phyloP scores from a whole-genome alignment of 441 rosid species.

The Brassica hybrid region DNA sequence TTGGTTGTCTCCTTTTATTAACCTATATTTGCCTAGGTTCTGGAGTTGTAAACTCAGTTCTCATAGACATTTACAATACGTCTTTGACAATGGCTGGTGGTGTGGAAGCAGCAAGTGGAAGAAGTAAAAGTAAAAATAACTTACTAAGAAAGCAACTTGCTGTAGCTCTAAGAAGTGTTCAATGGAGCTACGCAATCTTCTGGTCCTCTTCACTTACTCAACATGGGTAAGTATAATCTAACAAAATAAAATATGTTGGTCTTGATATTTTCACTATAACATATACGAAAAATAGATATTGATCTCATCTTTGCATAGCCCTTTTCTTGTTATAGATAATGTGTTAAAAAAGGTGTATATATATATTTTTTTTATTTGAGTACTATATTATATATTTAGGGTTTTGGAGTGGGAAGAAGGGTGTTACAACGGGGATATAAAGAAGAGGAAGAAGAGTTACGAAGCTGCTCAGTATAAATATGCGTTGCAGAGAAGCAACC shows the following conservation, averaged over 20 bases:
- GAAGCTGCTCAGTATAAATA: constrained; percentile 48
- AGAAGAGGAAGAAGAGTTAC: constrained; percentile 75
- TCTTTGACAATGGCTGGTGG: constrained; percentile 56
- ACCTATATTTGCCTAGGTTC: not conserved
- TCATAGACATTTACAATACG: not conserved
- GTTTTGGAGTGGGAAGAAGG: constrained; percentile 85
- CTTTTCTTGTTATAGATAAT: constrained; percentile 9
- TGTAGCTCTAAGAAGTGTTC: constrained; percentile 58
- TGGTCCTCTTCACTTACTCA: constrained; percentile 62
- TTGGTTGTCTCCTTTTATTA: constrained; percentile 30
- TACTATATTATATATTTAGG: constrained; percentile 44
- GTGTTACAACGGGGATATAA: constrained; percentile 86
- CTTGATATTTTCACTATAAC: not conserved
- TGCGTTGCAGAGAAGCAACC: constrained; percentile 80
- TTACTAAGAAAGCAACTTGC: constrained; percentile 59
- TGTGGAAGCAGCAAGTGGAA: constrained; percentile 35
- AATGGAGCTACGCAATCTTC: constrained; percentile 73
- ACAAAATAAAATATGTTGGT: not conserved
- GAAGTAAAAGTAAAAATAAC: constrained; percentile 41
- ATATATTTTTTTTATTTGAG: not conserved
- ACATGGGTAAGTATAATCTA: constrained; percentile 48
- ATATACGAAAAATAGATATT: constrained; percentile 7
- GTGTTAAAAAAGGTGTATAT: not conserved
- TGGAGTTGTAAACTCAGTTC: constrained; percentile 4
- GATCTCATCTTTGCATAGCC: constrained; percentile 9